phyloP scores from a whole-genome alignment of 1,284 basidiomycete species.

The Naganishia albida region DNA sequence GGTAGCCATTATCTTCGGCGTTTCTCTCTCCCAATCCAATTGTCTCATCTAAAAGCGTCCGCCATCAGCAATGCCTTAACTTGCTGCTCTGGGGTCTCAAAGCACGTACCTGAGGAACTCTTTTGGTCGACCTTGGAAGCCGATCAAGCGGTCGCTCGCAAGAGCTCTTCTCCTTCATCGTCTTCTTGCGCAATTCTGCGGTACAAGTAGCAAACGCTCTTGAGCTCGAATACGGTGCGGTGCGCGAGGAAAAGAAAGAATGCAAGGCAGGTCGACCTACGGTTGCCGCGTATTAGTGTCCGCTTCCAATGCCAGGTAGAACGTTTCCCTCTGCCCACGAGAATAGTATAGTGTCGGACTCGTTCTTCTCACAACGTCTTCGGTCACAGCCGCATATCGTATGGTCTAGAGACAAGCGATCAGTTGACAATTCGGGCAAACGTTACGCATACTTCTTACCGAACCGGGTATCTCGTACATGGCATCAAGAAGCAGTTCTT shows the following conservation, averaged over 20 bases:
- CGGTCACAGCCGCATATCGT: conserved; percentile 64
- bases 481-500: conserved; percentile 77
- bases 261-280: conserved; percentile 24
- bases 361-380: conserved; percentile 59
- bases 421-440: not conserved
- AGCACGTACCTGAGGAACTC: conserved; percentile 7
- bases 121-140: not conserved
- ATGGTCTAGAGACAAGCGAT: conserved; percentile 56
- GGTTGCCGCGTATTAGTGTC: conserved; percentile 46
- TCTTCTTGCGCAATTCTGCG: conserved; percentile 15
- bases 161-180: conserved; percentile 17
- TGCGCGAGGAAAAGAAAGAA: not conserved
- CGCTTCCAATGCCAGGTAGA: conserved; percentile 61
- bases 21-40: conserved; percentile 25
- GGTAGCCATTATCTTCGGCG: conserved; percentile 12
- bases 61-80: not conserved
- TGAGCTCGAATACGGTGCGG: conserved; percentile 7
- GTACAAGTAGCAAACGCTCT: conserved; percentile 27
- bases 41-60: conserved; percentile 10
- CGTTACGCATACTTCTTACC: conserved; percentile 60
- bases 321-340: conserved; percentile 61
- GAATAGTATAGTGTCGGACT: conserved; percentile 64
- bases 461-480: conserved; percentile 79
- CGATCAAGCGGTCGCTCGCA: conserved; percentile 26
- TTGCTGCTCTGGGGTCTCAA: too few species aligned